A percentile compares a stretch with the other conserved stretches of the same genome.
These are phyloP conservation scores for Penicillium capsulatum DNA, from an alignment of 2,329 filamentous ascomycete genomes.

Conservation along the genomic window DNA sequence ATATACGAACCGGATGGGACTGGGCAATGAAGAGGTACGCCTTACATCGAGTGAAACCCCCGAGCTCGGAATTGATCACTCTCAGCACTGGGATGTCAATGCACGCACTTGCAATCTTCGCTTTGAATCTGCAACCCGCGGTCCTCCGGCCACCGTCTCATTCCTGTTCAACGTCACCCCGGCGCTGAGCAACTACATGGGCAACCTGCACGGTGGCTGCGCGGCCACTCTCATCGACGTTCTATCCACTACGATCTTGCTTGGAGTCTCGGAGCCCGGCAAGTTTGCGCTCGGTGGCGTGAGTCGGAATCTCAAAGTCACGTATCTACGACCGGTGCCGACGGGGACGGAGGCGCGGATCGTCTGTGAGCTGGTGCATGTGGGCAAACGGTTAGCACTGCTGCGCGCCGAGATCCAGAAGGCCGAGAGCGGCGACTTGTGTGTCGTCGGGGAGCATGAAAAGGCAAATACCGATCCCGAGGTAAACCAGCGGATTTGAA, in stretches of 20 bases:
- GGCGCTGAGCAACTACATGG: slow-evolving; percentile 84
- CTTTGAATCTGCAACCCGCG: slow-evolving; percentile 37
- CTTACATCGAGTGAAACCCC: background rate
- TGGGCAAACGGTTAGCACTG: slow-evolving; percentile 53
- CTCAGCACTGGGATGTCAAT: slow-evolving; percentile 34
- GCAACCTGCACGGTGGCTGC: slow-evolving; percentile 86
- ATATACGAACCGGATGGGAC: slow-evolving; percentile 22
- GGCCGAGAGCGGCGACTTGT: slow-evolving; percentile 50
- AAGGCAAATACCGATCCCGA: slow-evolving; percentile 59
- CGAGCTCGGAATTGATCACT: background rate
- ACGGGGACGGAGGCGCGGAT: slow-evolving; percentile 51
- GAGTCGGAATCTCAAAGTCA: slow-evolving; percentile 61
- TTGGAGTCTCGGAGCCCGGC: slow-evolving; percentile 54
- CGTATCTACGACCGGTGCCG: slow-evolving; percentile 61
- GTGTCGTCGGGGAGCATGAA: slow-evolving; percentile 60
- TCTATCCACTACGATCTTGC: slow-evolving; percentile 57
- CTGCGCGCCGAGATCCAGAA: slow-evolving; percentile 54
- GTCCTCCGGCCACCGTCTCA: slow-evolving; percentile 32
- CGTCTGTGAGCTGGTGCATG: slow-evolving; percentile 55
- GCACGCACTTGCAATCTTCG: slow-evolving; percentile 29
- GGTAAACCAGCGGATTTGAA: slow-evolving; percentile 25
- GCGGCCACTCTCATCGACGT: slow-evolving; percentile 65
- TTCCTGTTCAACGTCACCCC: slow-evolving; percentile 62
- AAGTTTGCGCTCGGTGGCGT: slow-evolving; percentile 62
- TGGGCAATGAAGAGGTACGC: slow-evolving; percentile 19